phyloP scores from a whole-genome alignment of 1,284 basidiomycete species.

The Neolentinus lepideus region DNA sequence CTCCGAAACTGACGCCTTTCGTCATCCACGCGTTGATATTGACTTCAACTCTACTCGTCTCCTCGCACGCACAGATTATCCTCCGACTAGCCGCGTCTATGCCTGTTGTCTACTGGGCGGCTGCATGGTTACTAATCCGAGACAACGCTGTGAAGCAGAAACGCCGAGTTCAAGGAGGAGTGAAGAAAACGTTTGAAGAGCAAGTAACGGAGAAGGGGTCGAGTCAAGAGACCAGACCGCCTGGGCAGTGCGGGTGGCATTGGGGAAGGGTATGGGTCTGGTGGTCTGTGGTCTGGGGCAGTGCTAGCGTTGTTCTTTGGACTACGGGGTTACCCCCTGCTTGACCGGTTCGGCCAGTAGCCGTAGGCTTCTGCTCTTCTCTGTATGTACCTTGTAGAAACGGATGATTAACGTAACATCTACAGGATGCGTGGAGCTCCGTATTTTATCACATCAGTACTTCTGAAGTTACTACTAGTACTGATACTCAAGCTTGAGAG shows the following conservation, averaged over 20 bases:
- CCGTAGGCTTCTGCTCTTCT: no score
- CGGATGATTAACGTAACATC: no score
- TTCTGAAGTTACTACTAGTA: no score
- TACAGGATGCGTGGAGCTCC: no score
- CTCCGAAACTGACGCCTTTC: constrained; percentile 47
- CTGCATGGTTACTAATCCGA: constrained; percentile 52
- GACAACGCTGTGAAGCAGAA: constrained; percentile 15
- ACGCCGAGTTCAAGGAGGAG: background rate
- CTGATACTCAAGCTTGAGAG: no score
- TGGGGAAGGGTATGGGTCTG: constrained; percentile 50
- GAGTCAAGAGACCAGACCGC: background rate
- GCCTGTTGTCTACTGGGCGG: constrained; percentile 83
- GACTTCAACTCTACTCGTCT: constrained; percentile 61
- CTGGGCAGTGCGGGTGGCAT: background rate
- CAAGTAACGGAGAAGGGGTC: background rate
- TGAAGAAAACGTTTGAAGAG: background rate
- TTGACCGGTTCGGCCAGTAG: no score
- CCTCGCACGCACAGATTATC: constrained; percentile 87
- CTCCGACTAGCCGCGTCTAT: constrained; percentile 76
- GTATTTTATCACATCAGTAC: no score
- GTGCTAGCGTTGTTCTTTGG: constrained; percentile 75
- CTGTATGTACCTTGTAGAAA: no score
- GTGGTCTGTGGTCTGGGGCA: constrained; percentile 78
- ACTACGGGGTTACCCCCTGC: constrained; percentile 87
- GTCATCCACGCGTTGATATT: constrained; percentile 62